phyloP scores from a whole-genome alignment of 257 asterid species.

The Prunella vulgaris region DNA sequence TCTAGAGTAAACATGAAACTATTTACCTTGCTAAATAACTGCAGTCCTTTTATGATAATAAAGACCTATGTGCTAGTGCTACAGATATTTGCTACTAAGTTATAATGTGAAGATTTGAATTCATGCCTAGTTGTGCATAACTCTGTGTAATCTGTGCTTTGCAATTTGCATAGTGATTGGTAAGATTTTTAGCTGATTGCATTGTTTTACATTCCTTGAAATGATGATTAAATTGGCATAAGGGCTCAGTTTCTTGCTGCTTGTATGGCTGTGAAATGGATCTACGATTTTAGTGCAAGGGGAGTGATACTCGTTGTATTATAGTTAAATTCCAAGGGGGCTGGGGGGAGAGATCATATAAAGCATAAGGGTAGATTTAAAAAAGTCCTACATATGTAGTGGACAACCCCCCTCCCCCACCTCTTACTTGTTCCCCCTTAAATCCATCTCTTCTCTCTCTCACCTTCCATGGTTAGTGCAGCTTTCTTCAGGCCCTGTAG shows the following conservation, averaged over 20 bases:
- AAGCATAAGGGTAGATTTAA: too few relatives aligned
- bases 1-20: constrained; percentile 20
- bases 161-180: neutral
- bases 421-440: too few relatives aligned
- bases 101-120: neutral
- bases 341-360: too few relatives aligned
- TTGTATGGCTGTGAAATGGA: neutral
- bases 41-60: constrained; percentile 2
- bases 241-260: neutral
- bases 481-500: constrained; percentile 21
- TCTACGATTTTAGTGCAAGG: too few relatives aligned
- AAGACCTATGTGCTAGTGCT: constrained; percentile 8
- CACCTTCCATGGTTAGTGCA: neutral
- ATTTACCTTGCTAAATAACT: neutral
- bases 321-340: too few relatives aligned
- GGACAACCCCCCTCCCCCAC: too few relatives aligned
- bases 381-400: too few relatives aligned
- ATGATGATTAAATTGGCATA: neutral
- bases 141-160: neutral
- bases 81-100: neutral
- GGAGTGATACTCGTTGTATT: too few relatives aligned
- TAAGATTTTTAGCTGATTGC: neutral
- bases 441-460: too few relatives aligned
- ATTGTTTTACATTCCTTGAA: neutral
- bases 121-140: neutral